Conservation (phyloP, 1,139 yeast species). For the Hanseniaspora sp. region DNA sequence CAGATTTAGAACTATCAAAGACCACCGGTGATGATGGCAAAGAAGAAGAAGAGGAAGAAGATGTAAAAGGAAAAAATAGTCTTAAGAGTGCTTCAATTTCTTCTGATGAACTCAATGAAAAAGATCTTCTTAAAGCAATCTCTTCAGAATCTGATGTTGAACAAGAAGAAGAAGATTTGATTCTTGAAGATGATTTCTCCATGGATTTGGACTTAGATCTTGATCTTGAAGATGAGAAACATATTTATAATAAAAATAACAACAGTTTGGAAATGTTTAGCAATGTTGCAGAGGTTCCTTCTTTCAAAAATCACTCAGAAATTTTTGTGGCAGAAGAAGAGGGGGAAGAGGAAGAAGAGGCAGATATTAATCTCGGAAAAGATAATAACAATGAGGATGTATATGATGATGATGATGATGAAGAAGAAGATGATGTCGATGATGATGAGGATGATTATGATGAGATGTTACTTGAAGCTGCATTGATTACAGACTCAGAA, state of each 20-base stretch:
- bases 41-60: conserved; percentile 4
- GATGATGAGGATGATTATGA: conserved; percentile 17
- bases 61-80: conserved; percentile 14
- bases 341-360: conserved; percentile 26
- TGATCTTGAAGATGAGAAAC: conserved; percentile 62
- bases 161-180: conserved; percentile 20
- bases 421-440: conserved; percentile 18
- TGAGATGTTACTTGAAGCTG: conserved; percentile 15
- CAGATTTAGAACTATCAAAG: conserved; percentile 1
- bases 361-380: conserved; percentile 54
- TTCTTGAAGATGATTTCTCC: conserved; percentile 7
- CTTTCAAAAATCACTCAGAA: conserved; percentile 19
- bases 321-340: conserved; percentile 17
- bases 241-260: conserved; percentile 18
- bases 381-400: not conserved
- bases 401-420: conserved; percentile 15
- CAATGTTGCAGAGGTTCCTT: conserved; percentile 1
- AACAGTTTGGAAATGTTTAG: conserved; percentile 15
- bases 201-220: conserved; percentile 23
- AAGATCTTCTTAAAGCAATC: conserved; percentile 2
- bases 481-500: conserved; percentile 15
- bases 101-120: conserved; percentile 10
- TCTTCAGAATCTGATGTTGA: conserved; percentile 13
- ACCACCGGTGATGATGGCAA: not conserved
- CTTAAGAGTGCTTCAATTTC: not conserved